Conservation (phyloP, 2,329 filamentous ascomycete species). For the Thelonectria discophora region DNA sequence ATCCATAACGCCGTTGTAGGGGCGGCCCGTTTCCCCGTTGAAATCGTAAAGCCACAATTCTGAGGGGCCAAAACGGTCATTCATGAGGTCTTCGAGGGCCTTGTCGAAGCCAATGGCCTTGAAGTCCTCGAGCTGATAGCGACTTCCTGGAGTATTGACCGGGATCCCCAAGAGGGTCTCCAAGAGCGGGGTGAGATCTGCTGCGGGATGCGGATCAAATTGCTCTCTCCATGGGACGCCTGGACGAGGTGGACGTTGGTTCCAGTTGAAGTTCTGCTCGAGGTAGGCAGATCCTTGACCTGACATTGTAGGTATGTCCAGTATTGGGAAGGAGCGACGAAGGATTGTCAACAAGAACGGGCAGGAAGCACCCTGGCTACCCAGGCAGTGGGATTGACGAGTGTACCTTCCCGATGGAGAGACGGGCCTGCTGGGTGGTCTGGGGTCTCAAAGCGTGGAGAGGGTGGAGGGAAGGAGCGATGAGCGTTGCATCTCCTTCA, state of each 20-base stretch:
- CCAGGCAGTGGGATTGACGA: too few relatives aligned
- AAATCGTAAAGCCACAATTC: constrained; percentile 2
- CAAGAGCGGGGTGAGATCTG: not conserved
- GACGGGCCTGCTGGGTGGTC: too few relatives aligned
- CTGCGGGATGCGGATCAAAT: not conserved
- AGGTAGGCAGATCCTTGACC: too few relatives aligned
- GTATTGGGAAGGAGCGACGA: too few relatives aligned
- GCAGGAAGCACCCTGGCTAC: too few relatives aligned
- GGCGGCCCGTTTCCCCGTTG: not conserved
- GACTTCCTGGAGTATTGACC: not conserved
- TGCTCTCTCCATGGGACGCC: not conserved
- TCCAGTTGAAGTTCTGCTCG: too few relatives aligned
- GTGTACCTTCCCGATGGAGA: too few relatives aligned
- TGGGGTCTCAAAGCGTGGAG: too few relatives aligned
- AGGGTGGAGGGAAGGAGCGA: too few relatives aligned
- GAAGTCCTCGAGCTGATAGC: constrained; percentile 4
- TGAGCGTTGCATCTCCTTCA: too few relatives aligned
- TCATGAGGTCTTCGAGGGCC: not conserved
- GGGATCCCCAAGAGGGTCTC: not conserved
- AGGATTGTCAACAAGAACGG: too few relatives aligned
- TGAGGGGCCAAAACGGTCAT: not conserved
- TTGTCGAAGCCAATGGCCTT: not conserved
- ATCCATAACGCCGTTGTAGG: constrained; percentile 6
- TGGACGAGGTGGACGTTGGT: not conserved
- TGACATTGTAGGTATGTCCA: too few relatives aligned